phyloP scores from a whole-genome alignment of 164 flowering plant genomes.

The Magnolia officinalis region DNA sequence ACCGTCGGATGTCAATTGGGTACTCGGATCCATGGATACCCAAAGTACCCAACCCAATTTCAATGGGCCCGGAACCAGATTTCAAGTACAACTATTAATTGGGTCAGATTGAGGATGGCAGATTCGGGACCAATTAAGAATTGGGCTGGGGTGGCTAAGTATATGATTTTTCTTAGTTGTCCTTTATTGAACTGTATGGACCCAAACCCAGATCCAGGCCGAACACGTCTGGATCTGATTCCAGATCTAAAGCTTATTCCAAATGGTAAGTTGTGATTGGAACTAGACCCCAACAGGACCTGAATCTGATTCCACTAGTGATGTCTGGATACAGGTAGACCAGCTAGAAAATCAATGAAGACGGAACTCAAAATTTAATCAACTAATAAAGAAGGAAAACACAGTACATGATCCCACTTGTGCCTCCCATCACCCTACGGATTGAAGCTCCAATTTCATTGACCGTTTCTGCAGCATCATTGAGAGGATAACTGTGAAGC shows the following conservation, averaged over 20 bases:
- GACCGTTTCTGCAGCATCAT: constrained; percentile 89
- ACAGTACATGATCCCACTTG: constrained; percentile 86
- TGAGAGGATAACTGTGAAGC: constrained; percentile 76
- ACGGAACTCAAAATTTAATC: constrained; percentile 4
- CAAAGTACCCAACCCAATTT: neutral
- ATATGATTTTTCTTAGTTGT: neutral
- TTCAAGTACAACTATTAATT: neutral
- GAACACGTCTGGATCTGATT: no score
- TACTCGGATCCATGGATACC: neutral
- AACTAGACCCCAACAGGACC: neutral
- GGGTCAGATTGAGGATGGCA: neutral
- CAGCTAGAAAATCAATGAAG: neutral
- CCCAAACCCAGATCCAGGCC: no score
- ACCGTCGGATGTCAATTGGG: neutral
- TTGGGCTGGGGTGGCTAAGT: neutral
- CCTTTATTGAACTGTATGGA: neutral
- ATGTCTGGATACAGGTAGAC: neutral
- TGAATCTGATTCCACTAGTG: neutral
- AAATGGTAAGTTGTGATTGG: neutral
- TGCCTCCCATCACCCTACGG: constrained; percentile 93
- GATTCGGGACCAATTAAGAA: neutral
- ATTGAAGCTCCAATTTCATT: constrained; percentile 78
- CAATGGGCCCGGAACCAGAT: neutral
- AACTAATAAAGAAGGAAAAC: constrained; percentile 3
- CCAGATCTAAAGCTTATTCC: neutral